These are phyloP conservation scores for Chloranthus sessilifolius DNA, from an alignment of 164 flowering plant species.

Conservation along the genomic window DNA sequence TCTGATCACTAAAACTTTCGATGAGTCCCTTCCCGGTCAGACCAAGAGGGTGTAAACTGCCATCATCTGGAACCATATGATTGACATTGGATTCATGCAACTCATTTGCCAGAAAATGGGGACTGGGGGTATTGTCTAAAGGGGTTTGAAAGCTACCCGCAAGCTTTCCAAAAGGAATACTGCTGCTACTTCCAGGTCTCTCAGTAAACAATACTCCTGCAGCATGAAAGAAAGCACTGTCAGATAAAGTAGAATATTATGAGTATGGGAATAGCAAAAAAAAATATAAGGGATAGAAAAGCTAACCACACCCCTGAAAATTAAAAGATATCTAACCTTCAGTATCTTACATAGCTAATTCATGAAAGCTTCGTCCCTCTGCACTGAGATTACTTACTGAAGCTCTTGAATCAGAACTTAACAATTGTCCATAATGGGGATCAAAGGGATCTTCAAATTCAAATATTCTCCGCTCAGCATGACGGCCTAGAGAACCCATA, in stretches of 20 bases:
- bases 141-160: slow-evolving; percentile 27
- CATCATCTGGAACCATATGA: slow-evolving; percentile 25
- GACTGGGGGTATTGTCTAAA: slow-evolving; percentile 16
- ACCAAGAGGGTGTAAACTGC: slow-evolving; percentile 77
- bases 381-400: slow-evolving; percentile 8
- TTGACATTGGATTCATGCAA: slow-evolving; percentile 18
- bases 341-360: slow-evolving; percentile 43
- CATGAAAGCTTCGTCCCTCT: slow-evolving; percentile 40
- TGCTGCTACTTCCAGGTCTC: slow-evolving; percentile 43
- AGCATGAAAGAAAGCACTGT: slow-evolving; percentile 11
- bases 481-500: slow-evolving; percentile 25
- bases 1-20: slow-evolving; percentile 33
- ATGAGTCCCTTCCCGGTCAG: slow-evolving; percentile 62
- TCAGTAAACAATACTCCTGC: slow-evolving; percentile 61
- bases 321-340: slow-evolving; percentile 42
- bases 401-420: background rate
- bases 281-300: background rate
- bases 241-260: background rate
- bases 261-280: slow-evolving; percentile 1
- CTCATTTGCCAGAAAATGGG: slow-evolving; percentile 30
- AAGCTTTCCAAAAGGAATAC: slow-evolving; percentile 26
- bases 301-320: background rate
- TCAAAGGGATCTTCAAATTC: slow-evolving; percentile 27
- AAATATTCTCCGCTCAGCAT: slow-evolving; percentile 23
- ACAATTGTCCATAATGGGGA: slow-evolving; percentile 8